phyloP scores from a whole-genome alignment of 78 protist genomes.

The Andalucia godoyi region DNA sequence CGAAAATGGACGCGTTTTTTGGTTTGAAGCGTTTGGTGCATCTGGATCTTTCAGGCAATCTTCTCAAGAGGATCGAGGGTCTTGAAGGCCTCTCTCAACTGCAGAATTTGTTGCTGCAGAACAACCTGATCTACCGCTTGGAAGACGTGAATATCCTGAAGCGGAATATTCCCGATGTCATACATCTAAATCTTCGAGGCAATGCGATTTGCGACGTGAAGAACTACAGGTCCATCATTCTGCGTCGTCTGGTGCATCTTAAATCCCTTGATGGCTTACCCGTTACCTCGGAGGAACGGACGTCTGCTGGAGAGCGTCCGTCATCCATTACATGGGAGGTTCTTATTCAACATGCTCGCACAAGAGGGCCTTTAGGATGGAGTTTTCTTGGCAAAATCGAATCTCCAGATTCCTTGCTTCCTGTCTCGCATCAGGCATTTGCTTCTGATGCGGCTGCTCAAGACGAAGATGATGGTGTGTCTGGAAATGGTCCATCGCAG shows the following conservation, averaged over 20 bases:
- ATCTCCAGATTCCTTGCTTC: too few species aligned
- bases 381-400: too few species aligned
- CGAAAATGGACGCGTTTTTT: slow-evolving; percentile 2
- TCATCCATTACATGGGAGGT: too few species aligned
- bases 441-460: too few species aligned
- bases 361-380: too few species aligned
- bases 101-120: not conserved
- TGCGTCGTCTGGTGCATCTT: slow-evolving; percentile 3
- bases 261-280: not conserved
- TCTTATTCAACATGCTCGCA: too few species aligned
- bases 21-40: not conserved
- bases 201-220: slow-evolving; percentile 30
- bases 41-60: slow-evolving; percentile 35
- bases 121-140: slow-evolving; percentile 15
- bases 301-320: not conserved
- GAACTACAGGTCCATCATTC: slow-evolving; percentile 9
- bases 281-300: not conserved
- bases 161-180: not conserved
- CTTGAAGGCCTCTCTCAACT: not conserved
- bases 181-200: slow-evolving; percentile 1
- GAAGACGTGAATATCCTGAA: slow-evolving; percentile 5
- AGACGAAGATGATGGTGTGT: too few species aligned
- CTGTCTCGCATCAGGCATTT: too few species aligned
- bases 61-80: slow-evolving; percentile 22
- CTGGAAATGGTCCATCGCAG: too few species aligned